Percentiles rank a stretch among this genome's conserved stretches.
phyloP scores from a whole-genome alignment of 2,329 filamentous ascomycete genomes.

The Cadophora sp. region DNA sequence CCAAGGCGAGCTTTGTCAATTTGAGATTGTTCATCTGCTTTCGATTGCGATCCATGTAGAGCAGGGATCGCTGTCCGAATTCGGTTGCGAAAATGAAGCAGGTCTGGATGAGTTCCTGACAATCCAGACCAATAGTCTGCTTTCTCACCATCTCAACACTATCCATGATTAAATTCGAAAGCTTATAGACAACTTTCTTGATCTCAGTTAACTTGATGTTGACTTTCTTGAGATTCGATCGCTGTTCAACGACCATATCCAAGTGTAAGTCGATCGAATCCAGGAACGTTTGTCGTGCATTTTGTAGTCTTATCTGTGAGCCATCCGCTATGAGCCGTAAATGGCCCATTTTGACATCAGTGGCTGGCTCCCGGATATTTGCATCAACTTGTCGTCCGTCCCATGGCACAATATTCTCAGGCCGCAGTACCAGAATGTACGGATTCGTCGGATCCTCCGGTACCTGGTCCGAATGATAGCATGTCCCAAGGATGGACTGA shows the following conservation, averaged over 20 bases:
- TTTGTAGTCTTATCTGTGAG: slow-evolving; percentile 77
- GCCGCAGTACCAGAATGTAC: slow-evolving; percentile 84
- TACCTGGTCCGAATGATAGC: slow-evolving; percentile 73
- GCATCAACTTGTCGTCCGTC: slow-evolving; percentile 77
- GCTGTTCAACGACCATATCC: slow-evolving; percentile 87
- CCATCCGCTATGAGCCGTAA: slow-evolving; percentile 89
- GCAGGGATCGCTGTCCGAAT: slow-evolving; percentile 91
- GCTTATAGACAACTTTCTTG: slow-evolving; percentile 92
- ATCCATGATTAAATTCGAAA: slow-evolving; percentile 98
- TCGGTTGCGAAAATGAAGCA: slow-evolving; percentile 99
- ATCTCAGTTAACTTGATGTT: slow-evolving; percentile 92
- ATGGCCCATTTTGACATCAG: slow-evolving; percentile 87
- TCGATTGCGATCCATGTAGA: slow-evolving; percentile 95
- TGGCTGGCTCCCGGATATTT: slow-evolving; percentile 75
- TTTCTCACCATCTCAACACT: slow-evolving; percentile 91
- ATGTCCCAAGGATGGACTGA: slow-evolving; percentile 82
- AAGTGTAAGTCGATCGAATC: slow-evolving; percentile 84
- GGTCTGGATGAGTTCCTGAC: slow-evolving; percentile 94
- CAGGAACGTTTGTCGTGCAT: slow-evolving; percentile 79
- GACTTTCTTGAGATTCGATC: slow-evolving; percentile 92
- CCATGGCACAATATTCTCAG: slow-evolving; percentile 82
- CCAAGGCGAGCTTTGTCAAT: slow-evolving; percentile 87
- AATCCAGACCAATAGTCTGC: slow-evolving; percentile 83
- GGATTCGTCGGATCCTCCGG: slow-evolving; percentile 79
- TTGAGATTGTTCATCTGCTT: slow-evolving; percentile 98